A percentile compares a stretch with the other conserved stretches of the same genome.
Conservation (phyloP, 2,329 filamentous ascomycete genomes). For the Fusarium denticulatum region DNA sequence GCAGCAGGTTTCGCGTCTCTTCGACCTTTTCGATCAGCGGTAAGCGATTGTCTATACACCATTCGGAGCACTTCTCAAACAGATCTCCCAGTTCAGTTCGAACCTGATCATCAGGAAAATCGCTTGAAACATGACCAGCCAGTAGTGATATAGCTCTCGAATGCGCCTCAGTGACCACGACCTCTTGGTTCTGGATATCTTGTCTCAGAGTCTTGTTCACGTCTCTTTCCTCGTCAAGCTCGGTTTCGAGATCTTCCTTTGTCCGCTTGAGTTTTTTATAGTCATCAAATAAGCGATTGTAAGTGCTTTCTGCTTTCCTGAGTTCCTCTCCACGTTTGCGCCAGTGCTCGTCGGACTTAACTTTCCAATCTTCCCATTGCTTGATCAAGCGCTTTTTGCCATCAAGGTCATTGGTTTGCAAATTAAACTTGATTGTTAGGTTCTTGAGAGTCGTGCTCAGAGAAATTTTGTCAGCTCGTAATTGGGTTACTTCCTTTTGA, state of each 20-base stretch:
- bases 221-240: not conserved
- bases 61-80: not conserved
- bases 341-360: not conserved
- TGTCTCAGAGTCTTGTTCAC: not conserved
- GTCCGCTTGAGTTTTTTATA: not conserved
- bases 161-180: not conserved
- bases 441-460: not conserved
- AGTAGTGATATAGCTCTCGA: not conserved
- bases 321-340: not conserved
- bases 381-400: not conserved
- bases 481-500: not conserved
- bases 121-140: not conserved
- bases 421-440: not conserved
- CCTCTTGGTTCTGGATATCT: not conserved
- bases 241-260: not conserved
- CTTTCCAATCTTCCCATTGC: not conserved
- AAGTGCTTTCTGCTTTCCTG: not conserved
- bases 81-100: not conserved
- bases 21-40: not conserved
- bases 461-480: not conserved
- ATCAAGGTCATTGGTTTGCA: not conserved
- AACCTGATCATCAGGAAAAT: not conserved
- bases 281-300: not conserved
- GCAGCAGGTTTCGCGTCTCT: not conserved
- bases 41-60: not conserved